Percentiles rank a stretch among this genome's conserved stretches.
Evolutionary conservation across 495 filamentous ascomycete species (phyloP).

Genomic region (Penicillium maclennaniae): DNA sequence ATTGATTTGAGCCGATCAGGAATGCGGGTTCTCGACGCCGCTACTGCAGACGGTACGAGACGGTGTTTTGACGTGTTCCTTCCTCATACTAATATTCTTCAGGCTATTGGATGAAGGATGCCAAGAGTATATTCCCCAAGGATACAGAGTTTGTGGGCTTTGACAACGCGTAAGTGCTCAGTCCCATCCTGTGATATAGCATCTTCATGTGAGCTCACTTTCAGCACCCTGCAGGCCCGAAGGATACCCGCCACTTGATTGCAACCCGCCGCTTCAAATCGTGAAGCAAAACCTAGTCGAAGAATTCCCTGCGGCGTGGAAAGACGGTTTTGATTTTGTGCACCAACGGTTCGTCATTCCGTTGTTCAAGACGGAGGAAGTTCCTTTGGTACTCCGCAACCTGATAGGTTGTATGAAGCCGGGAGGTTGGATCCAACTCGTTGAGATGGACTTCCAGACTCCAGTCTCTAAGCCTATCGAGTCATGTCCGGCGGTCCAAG

Average conservation of each 20-base stretch:
- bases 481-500: not conserved
- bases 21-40: no score
- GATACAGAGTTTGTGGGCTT: no score
- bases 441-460: not conserved
- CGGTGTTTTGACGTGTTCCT: no score
- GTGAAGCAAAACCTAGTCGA: not conserved
- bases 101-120: not conserved
- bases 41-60: no score
- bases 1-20: not conserved
- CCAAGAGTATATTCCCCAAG: no score
- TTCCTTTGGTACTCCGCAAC: not conserved
- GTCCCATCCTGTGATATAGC: no score
- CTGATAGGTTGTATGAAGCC: not conserved
- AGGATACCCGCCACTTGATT: not conserved
- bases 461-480: not conserved
- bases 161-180: no score
- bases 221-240: not conserved
- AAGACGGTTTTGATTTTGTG: not conserved
- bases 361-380: not conserved
- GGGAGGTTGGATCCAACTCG: not conserved
- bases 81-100: not conserved
- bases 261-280: not conserved
- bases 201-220: no score
- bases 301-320: not conserved
- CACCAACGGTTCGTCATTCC: no score